A percentile compares a stretch with the other conserved stretches of the same genome.
Evolutionary conservation across 192 early-diverging fungal genomes (phyloP).

Genomic region (Lobosporangium transversale): DNA sequence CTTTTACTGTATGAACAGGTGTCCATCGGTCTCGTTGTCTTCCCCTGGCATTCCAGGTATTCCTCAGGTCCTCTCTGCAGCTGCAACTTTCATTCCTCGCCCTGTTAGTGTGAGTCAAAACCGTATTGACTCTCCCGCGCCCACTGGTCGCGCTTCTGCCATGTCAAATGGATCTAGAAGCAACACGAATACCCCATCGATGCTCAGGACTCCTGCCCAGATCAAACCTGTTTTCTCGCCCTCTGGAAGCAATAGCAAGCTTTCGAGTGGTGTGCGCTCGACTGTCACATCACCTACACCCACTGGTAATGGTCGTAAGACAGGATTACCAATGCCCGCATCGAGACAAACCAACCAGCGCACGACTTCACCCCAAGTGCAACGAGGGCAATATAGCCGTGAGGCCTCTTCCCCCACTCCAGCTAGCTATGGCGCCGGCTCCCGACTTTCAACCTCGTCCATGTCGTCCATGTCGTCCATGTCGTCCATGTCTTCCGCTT

Average conservation of each 20-base stretch:
- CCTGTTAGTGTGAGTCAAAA: constrained; percentile 25
- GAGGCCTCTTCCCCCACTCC: constrained; percentile 22
- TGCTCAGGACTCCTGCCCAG: constrained; percentile 13
- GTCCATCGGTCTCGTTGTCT: constrained; percentile 39
- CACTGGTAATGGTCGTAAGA: constrained; percentile 20
- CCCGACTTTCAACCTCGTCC: constrained; percentile 7
- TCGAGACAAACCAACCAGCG: constrained; percentile 13
- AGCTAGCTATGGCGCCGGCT: constrained; percentile 19
- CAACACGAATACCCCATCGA: constrained; percentile 24
- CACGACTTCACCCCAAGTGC: constrained; percentile 30
- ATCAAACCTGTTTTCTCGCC: constrained; percentile 47
- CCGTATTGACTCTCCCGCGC: constrained; percentile 18
- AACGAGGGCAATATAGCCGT: constrained; percentile 30
- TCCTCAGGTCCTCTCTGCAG: constrained; percentile 18
- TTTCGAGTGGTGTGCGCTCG: constrained; percentile 37
- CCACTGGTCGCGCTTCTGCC: constrained; percentile 14
- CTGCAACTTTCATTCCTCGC: constrained; percentile 34
- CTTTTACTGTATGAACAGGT: constrained; percentile 19
- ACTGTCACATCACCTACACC: constrained; percentile 5
- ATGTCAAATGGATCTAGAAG: constrained; percentile 33
- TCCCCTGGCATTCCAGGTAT: constrained; percentile 50
- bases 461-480: neutral
- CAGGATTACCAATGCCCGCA: constrained; percentile 33
- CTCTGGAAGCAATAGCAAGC: constrained; percentile 34
- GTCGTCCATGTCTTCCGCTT: neutral